Evolutionary conservation across 495 filamentous ascomycete species (phyloP), one percentile per base, ranked within the genome.

Genomic region (Penicillium steckii): DNA sequence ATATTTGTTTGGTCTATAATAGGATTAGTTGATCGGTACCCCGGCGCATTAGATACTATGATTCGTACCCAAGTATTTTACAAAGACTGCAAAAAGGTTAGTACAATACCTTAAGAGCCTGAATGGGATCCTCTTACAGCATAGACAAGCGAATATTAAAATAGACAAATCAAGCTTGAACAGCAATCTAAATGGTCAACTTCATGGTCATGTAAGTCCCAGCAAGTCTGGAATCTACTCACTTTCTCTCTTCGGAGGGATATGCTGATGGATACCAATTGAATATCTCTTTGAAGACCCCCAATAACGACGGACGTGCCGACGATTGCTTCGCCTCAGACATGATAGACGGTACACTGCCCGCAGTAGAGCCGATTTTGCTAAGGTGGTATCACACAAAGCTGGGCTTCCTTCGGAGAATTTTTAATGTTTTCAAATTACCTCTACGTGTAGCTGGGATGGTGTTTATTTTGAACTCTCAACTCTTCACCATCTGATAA

Each of bases 241-340:
- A 73, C 72, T 65, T 75, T 47, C 73, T 61, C 43, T 78, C 75
- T 25, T 73, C 68, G 0, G 56, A 44, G 3, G 73, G 69, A 61
- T 76, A 76, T 0, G 49, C 18, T 15, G 72, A 70, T 0, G 75
- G 73, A 56, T 78, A 78, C 75, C 73, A 78, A 49, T 74, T 78
- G 54, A 78, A 75, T 0, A 78, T 56, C 53, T 77, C 75, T 24
- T 78, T 78, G 30, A 76, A 43, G 7, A 74, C 48, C 8, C 68
- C 66, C 1, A 53, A 49, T 15, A 65, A 50, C 7, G 61, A 51
- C 24, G 58, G 46, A 17, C 52, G 61, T 6, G 37, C 43, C 7
- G 27, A 3, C 32, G 62, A 71, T 1, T 45, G 24, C 15, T 48
- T 59, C n/a, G 48, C 18, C 37, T 61, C 62, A 12, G 65, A 52